Conservation (phyloP, 768 basidiomycete genomes). For the Kwoniella dejecticola region DNA sequence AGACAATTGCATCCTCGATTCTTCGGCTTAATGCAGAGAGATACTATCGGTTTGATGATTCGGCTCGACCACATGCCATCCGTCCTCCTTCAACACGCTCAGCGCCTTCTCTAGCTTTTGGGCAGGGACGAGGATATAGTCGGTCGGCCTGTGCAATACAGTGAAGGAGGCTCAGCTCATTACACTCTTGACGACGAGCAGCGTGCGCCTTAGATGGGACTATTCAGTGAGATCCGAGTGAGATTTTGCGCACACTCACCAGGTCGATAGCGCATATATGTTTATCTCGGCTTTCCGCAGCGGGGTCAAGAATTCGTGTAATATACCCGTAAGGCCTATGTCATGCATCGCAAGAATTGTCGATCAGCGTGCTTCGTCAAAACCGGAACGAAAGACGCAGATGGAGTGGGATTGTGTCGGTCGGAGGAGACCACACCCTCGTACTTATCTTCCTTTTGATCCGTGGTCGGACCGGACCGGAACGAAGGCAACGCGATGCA, state of each 20-base stretch:
- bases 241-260: slow-evolving; percentile 14
- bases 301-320: slow-evolving; percentile 22
- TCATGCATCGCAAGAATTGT: too few species aligned
- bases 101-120: slow-evolving; percentile 11
- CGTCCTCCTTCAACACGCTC: slow-evolving; percentile 12
- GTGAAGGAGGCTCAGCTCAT: not conserved
- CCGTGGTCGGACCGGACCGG: too few species aligned
- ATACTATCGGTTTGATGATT: slow-evolving; percentile 1
- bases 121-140: slow-evolving; percentile 20
- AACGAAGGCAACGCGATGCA: too few species aligned
- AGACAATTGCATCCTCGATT: too few species aligned
- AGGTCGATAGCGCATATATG: slow-evolving; percentile 24
- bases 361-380: not conserved
- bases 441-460: too few species aligned
- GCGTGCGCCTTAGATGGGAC: too few species aligned
- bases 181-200: too few species aligned
- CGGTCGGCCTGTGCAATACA: slow-evolving; percentile 16
- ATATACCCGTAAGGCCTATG: slow-evolving; percentile 20
- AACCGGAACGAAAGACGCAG: too few species aligned
- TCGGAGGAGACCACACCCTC: too few species aligned
- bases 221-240: too few species aligned
- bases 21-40: too few species aligned
- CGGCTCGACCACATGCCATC: slow-evolving; percentile 14
- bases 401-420: too few species aligned
- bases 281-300: slow-evolving; percentile 19